These are phyloP conservation scores for Ceratonia siliqua DNA, from an alignment of 306 rosid species.

Conservation along the genomic window DNA sequence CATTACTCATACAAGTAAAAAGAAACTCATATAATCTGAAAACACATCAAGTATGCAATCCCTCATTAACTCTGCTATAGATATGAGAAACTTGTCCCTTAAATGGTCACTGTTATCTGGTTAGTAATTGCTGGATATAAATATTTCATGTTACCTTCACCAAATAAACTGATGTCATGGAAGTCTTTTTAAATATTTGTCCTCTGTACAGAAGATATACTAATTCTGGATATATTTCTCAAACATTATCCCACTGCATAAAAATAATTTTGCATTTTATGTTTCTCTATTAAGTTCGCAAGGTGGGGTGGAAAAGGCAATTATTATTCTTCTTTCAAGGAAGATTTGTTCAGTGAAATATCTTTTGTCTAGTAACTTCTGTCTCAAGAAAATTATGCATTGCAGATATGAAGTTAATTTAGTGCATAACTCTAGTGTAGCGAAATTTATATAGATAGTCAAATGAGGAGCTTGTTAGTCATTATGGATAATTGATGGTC, in stretches of 20 bases:
- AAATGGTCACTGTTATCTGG: neutral
- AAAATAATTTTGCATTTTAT: slow-evolving; percentile 10
- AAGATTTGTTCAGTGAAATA: neutral
- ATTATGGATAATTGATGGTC: neutral
- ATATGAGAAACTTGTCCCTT: neutral
- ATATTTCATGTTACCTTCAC: slow-evolving; percentile 9
- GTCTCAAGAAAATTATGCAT: slow-evolving; percentile 9
- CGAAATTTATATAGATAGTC: neutral
- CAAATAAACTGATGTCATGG: too few relatives aligned
- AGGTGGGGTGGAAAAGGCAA: too few relatives aligned
- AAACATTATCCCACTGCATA: neutral
- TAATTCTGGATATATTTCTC: neutral
- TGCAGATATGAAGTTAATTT: neutral
- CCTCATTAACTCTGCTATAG: slow-evolving; percentile 14
- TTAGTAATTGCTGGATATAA: neutral
- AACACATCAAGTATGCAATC: neutral
- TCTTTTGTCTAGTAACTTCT: neutral
- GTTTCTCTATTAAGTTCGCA: too few relatives aligned
- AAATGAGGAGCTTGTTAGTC: neutral
- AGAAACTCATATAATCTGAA: slow-evolving; percentile 11
- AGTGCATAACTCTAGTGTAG: neutral
- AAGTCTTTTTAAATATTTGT: neutral
- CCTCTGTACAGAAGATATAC: neutral
- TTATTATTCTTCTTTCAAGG: too few relatives aligned
- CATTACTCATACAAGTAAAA: slow-evolving; percentile 26